phyloP scores from a whole-genome alignment of 2,329 filamentous ascomycete species.

The Penicillium janthinellum region DNA sequence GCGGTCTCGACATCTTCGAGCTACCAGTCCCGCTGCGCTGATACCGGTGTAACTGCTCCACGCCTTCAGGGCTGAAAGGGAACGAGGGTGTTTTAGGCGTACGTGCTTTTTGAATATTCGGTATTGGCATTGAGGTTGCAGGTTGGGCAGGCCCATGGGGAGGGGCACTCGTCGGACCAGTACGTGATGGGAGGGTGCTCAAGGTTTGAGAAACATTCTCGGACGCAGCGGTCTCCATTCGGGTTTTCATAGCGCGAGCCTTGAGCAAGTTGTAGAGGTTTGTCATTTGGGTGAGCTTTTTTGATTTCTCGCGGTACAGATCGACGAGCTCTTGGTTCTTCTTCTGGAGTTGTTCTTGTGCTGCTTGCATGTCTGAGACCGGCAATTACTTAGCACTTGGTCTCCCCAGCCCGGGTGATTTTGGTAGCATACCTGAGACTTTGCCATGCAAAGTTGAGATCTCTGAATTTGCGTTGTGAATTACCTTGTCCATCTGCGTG shows the following conservation, averaged over 20 bases:
- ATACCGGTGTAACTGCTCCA: constrained; percentile 42
- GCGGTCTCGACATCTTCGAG: constrained; percentile 31
- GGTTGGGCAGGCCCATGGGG: constrained; percentile 6
- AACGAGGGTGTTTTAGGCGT: constrained; percentile 32
- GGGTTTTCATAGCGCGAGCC: constrained; percentile 55
- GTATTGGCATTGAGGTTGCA: neutral
- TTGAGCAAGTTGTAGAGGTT: constrained; percentile 61
- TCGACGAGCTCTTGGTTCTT: constrained; percentile 73
- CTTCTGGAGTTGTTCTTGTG: constrained; percentile 64
- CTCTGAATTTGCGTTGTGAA: constrained; percentile 74
- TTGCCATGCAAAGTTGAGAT: constrained; percentile 68
- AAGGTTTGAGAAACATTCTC: constrained; percentile 54
- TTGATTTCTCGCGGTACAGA: constrained; percentile 69
- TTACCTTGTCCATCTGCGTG: constrained; percentile 69
- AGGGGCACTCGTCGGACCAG: constrained; percentile 14
- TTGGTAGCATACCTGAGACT: constrained; percentile 57
- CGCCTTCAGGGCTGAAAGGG: constrained; percentile 29
- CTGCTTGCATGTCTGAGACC: constrained; percentile 56
- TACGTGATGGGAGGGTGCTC: constrained; percentile 35
- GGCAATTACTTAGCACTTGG: constrained; percentile 7
- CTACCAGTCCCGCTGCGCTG: constrained; percentile 45
- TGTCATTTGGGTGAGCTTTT: constrained; percentile 68
- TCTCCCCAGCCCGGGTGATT: neutral
- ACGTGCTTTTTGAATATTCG: constrained; percentile 8
- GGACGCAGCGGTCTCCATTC: constrained; percentile 58